Evolutionary conservation across 2,329 filamentous ascomycete species (phyloP), one percentile per base, ranked within the genome.

Genomic region (Colletotrichum sp.): DNA sequence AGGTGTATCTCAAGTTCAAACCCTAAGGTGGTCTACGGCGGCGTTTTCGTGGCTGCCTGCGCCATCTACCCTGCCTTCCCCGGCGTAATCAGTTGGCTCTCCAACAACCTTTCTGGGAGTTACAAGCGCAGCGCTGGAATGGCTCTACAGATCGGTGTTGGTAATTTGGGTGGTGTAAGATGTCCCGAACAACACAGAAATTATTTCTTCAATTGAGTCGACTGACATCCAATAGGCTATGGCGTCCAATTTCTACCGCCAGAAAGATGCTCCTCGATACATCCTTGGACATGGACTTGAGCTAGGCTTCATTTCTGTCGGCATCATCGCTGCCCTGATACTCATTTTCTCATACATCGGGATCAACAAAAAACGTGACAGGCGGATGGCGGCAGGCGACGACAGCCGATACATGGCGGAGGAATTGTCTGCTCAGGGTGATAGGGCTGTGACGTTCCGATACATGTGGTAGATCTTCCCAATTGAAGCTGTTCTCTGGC

Each of bases 61-160:
- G 94, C 94, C 3, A 96, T 97, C 72, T 97, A 96, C 78, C 94
- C 95, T 0, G 92, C 91, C 32, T 94, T 97, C 73, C 87, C 94
- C 0, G 96, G 96, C 69, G 93, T 94, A 1, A 94, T 98, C 67
- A 89, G 93, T 0, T 98, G 95, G 95, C 86, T 93, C 1, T 90
- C 91, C 39, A 98, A 97, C 82, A 98, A 98, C 76, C 88, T 94
- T 13, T 92, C 96, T 71, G 88, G 88, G 0, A 87, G 85, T 61
- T 89, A 88, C 82, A 98, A 98, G 83, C 87, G 92, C 7, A 89
- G 89, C 11, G 90, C 88, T 0, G 92, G 91, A 3, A 93, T 93
- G 89, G 92, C 91, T 0, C 84, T 94, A 15, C 91, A 92, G 57
- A 93, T 94, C 66, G 90, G 90, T 0, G 79, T 91, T 16, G 92